phyloP scores from a whole-genome alignment of 106 monocot genomes.

The Iris macrosiphon region DNA sequence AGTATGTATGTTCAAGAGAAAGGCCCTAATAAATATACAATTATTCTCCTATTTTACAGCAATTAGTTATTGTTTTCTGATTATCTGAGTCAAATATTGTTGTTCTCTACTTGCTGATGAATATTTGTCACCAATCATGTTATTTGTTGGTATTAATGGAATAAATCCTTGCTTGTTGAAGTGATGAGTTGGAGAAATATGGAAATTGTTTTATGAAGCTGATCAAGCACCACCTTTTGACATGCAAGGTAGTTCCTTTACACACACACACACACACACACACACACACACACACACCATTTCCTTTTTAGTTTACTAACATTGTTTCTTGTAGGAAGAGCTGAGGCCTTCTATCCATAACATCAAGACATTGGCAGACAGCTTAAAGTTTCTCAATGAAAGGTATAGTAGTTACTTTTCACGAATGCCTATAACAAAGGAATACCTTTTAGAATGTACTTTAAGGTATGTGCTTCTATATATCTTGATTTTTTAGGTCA shows the following conservation, averaged over 20 bases:
- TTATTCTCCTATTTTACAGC: too few relatives aligned
- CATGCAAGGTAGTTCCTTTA: constrained; percentile 58
- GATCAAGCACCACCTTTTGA: constrained; percentile 58
- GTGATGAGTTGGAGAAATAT: constrained; percentile 76
- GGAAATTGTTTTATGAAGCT: constrained; percentile 51
- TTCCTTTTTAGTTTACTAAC: too few relatives aligned
- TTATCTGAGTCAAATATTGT: not conserved
- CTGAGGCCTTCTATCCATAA: constrained; percentile 39
- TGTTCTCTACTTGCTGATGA: not conserved
- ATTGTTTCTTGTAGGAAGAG: constrained; percentile 39
- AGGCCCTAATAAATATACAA: not conserved
- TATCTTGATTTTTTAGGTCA: constrained; percentile 17
- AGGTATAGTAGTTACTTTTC: constrained; percentile 30
- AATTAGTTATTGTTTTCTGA: not conserved
- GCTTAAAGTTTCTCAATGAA: constrained; percentile 49
- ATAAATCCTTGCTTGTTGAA: constrained; percentile 28
- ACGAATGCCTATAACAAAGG: not conserved
- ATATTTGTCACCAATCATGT: not conserved
- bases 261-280: too few relatives aligned
- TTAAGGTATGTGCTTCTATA: not conserved
- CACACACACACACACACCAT: too few relatives aligned
- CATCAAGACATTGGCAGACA: constrained; percentile 58
- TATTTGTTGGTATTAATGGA: too few relatives aligned
- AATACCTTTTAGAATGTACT: not conserved
- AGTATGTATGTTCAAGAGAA: constrained; percentile 29